Base-by-base conservation (phyloP, 2,329 filamentous ascomycete genomes). In the Ascochyta koolunga region DNA sequence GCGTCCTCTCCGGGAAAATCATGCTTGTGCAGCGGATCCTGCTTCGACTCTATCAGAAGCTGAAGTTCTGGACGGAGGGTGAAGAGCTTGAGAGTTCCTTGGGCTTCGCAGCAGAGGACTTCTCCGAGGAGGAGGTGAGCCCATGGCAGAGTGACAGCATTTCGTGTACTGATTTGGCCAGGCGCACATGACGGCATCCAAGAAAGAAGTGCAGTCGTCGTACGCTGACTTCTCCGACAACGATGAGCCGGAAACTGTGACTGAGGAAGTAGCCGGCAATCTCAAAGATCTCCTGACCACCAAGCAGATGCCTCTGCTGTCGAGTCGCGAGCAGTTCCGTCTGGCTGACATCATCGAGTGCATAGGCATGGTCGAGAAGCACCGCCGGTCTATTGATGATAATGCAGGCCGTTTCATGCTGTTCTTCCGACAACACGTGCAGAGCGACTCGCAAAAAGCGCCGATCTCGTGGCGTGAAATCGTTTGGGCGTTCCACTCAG, bases 401-500 rank as follows among this genome's bases (percentile, higher is more conserved):
- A 96, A 96, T 67, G 93, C 90, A 3, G 89, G 90, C 8, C 86
- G 91, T 37, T 97, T 93, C 73, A 85, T 96, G 76, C 80, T 96
- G 11, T 95, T 95, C 75, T 95, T 93, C 77, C 84, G 91, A 18
- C 89, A 96, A 66, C 87, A 93, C 70, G 86, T 86, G 43, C 78
- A 96, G 41, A 85, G 88, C 83, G 41, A 84, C 15, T 75, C 79
- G 45, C 77, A 89, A 65, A 79, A 89, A 66, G 83, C 86, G 3
- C 81, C 84, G 21, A 83, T 96, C 35, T 81, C 82, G 5, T 86
- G 83, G 83, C 74, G 91, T 56, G 91, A 96, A 69, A 92, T 93
- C 48, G 87, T 86, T 54, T 96, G 91, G 88, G 92, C 91, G 0
- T 93, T 88, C 62, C 90, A 95, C 68, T 93, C 89, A 36, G 85